Base-by-base conservation (phyloP, 2,329 filamentous ascomycete genomes). In the Monilinia laxa region DNA sequence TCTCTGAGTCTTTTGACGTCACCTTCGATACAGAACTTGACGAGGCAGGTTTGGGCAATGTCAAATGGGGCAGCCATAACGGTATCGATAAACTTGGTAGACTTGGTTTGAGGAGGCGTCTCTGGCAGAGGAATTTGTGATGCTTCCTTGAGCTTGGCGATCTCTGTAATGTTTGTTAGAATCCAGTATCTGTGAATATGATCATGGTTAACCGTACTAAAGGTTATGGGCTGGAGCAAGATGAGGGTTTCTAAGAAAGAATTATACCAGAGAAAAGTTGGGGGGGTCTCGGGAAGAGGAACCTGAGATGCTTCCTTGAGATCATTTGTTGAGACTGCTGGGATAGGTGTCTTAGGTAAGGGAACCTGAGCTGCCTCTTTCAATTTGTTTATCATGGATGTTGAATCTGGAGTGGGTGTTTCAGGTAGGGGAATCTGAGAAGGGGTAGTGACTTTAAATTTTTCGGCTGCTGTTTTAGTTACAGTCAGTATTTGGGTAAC, bases 391-490 rank as follows among this genome's bases (percentile, higher is more conserved):
- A 23, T 23, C 9, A 2, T 11, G 9, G 47, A n/a, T 23, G 20
- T 47, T 28, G 38, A 11, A 10, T 2, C 11, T 4, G 20, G 11
- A 11, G 11, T 31, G 10, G 56, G 25, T 28, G 42, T 59, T 4
- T 28, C 42, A 3, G 57, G 42, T 6, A 59, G 42, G 6, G 42
- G 57, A 10, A 59, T 49, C 10, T 59, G 57, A 1, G 57, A 59
- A 3, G 57, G 42, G 1, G 57, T 47, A 11, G 3, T 59, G 1
- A 31, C 18, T n/a, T 31, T 47, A 18, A 10, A 1, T 14, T 10
- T 1, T 1, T 7, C 18, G 20, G 18, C 25, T 3, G 40, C 11
- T 59, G 25, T 0, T n/a, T 3, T 31, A 0, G 2, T 45, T n/a
- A 25, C 28, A 14, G 25, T 59, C 14, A 49, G 57, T n/a, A 23